phyloP scores from a whole-genome alignment of 179 eudicot species.

The Amaranthus tricolor region DNA sequence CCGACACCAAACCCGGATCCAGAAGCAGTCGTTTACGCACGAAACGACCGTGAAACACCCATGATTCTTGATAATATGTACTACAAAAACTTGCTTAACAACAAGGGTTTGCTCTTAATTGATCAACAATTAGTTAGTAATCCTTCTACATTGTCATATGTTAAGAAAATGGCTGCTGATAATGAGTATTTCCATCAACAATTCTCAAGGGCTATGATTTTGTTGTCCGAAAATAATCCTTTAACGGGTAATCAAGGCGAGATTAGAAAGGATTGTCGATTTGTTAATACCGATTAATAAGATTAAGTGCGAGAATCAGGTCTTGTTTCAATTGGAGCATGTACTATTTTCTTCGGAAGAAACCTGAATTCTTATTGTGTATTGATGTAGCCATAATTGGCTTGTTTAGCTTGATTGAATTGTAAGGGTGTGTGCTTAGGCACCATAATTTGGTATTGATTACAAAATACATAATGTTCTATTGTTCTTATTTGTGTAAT shows the following conservation, averaged over 20 bases:
- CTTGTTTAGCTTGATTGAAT: too few relatives aligned
- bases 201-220: constrained; percentile 49
- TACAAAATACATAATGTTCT: too few relatives aligned
- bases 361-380: too few relatives aligned
- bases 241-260: constrained; percentile 56
- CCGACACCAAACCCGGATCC: constrained; percentile 56
- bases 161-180: constrained; percentile 66
- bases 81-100: constrained; percentile 54
- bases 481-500: too few relatives aligned
- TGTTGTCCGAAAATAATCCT: constrained; percentile 76
- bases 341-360: too few relatives aligned
- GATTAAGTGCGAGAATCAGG: too few relatives aligned
- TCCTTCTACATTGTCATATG: constrained; percentile 54
- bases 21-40: constrained; percentile 40
- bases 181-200: constrained; percentile 59
- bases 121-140: constrained; percentile 58
- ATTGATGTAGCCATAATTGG: too few relatives aligned
- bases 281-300: constrained; percentile 1
- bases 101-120: constrained; percentile 58
- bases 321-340: too few relatives aligned
- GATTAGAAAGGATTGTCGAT: constrained; percentile 68
- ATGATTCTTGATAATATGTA: constrained; percentile 74
- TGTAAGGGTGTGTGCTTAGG: too few relatives aligned
- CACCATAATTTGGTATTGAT: too few relatives aligned
- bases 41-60: constrained; percentile 57